Percentiles rank a stretch among this genome's conserved stretches.
Conservation (phyloP, 164 flowering plant species). For the Magnolia kwangsiensis region DNA sequence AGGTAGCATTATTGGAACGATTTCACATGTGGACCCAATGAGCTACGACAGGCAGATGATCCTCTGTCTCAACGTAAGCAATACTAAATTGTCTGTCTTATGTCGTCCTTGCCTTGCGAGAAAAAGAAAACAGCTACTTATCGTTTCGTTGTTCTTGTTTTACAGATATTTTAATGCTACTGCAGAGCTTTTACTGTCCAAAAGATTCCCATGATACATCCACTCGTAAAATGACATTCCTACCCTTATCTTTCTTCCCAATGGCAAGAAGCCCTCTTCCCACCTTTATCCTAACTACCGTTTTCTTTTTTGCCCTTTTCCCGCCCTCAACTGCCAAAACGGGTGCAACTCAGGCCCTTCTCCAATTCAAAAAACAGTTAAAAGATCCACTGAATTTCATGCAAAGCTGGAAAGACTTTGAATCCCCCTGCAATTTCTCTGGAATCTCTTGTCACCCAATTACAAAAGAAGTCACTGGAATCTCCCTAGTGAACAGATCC, state of each 20-base stretch:
- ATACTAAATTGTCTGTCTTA: not conserved
- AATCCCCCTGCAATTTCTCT: slow-evolving; percentile 57
- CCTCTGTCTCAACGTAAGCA: not conserved
- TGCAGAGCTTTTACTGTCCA: not conserved
- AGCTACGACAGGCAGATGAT: not conserved
- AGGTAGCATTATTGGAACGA: not conserved
- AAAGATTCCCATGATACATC: not conserved
- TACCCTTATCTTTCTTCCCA: not conserved
- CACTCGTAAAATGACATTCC: not conserved
- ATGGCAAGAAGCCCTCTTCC: slow-evolving; percentile 1
- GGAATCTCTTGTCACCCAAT: slow-evolving; percentile 58
- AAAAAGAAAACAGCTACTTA: not conserved
- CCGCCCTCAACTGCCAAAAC: slow-evolving; percentile 12
- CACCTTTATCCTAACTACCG: not conserved
- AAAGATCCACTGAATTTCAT: slow-evolving; percentile 55
- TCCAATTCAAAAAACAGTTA: slow-evolving; percentile 57
- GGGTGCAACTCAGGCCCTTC: slow-evolving; percentile 47
- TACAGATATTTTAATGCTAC: not conserved
- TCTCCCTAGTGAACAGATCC: slow-evolving; percentile 49
- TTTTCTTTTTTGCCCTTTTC: not conserved
- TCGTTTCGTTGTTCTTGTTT: not conserved
- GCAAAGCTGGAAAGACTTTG: slow-evolving; percentile 55
- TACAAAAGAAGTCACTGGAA: slow-evolving; percentile 40
- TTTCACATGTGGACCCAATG: not conserved
- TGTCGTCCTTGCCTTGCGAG: not conserved